Percentiles rank a stretch among this genome's conserved stretches.
phyloP scores from a whole-genome alignment of 768 basidiomycete genomes.

The Calocybe indica region DNA sequence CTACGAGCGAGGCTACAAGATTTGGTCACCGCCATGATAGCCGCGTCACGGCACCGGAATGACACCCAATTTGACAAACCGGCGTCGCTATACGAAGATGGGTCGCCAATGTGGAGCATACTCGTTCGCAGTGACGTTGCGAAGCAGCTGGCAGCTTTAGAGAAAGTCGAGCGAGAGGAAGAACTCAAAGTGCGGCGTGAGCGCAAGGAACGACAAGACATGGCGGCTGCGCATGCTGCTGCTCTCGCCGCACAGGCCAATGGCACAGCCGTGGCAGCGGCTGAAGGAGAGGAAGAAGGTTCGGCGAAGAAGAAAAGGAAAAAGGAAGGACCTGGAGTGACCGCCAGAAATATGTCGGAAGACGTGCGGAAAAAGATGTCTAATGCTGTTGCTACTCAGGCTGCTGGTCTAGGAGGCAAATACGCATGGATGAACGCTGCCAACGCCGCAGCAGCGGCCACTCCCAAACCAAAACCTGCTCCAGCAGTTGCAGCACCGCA shows the following conservation, averaged over 20 bases:
- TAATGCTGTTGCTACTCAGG: slow-evolving; percentile 83
- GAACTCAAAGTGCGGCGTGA: slow-evolving; percentile 71
- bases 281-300: slow-evolving; percentile 35
- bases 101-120: slow-evolving; percentile 78
- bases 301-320: slow-evolving; percentile 76
- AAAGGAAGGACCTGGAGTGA: slow-evolving; percentile 78
- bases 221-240: slow-evolving; percentile 65
- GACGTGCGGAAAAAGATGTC: slow-evolving; percentile 90
- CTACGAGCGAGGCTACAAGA: slow-evolving; percentile 70
- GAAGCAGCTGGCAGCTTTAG: slow-evolving; percentile 71
- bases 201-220: slow-evolving; percentile 70
- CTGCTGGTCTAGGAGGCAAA: slow-evolving; percentile 77
- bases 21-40: slow-evolving; percentile 61
- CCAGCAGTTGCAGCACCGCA: slow-evolving; percentile 13
- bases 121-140: slow-evolving; percentile 72
- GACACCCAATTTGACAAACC: slow-evolving; percentile 66
- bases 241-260: slow-evolving; percentile 53
- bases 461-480: slow-evolving; percentile 24
- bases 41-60: slow-evolving; percentile 61
- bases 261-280: slow-evolving; percentile 22
- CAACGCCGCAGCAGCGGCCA: slow-evolving; percentile 35
- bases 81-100: slow-evolving; percentile 60
- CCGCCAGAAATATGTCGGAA: slow-evolving; percentile 86
- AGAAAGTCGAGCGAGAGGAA: slow-evolving; percentile 79
- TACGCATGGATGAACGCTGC: slow-evolving; percentile 87